Evolutionary conservation across 768 basidiomycete species (phyloP).

Genomic region (Auriculariales sp.): DNA sequence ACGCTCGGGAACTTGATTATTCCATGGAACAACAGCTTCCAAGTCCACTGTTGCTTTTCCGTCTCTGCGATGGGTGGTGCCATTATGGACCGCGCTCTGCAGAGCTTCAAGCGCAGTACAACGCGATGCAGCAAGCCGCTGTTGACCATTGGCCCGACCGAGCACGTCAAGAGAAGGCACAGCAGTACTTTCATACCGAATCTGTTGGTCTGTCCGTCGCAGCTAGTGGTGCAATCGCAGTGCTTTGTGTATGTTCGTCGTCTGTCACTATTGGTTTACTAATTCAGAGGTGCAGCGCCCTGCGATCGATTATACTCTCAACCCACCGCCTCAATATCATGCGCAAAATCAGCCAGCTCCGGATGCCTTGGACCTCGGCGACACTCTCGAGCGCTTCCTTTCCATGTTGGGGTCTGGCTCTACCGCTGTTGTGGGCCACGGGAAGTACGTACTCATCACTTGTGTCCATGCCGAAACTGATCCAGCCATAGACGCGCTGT

Average conservation of each 20-base stretch:
- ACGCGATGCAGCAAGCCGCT: constrained; percentile 55
- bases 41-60: constrained; percentile 64
- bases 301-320: not conserved
- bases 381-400: constrained; percentile 49
- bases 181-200: constrained; percentile 47
- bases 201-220: constrained; percentile 61
- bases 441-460: constrained; percentile 37
- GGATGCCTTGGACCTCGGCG: constrained; percentile 36
- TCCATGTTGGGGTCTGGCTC: constrained; percentile 55
- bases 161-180: constrained; percentile 30
- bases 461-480: constrained; percentile 6
- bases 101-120: constrained; percentile 49
- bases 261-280: not conserved
- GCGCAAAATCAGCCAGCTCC: constrained; percentile 6
- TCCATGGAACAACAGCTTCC: constrained; percentile 62
- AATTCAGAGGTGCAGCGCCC: not conserved
- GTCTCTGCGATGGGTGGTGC: constrained; percentile 89
- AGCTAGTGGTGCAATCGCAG: constrained; percentile 75
- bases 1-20: constrained; percentile 49
- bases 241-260: constrained; percentile 57
- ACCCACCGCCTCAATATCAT: not conserved
- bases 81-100: constrained; percentile 67
- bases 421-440: constrained; percentile 32
- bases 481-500: constrained; percentile 56
- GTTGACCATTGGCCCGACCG: constrained; percentile 40